A percentile compares a stretch with the other conserved stretches of the same genome.
These are phyloP conservation scores for Echinochloa phyllopogon DNA, from an alignment of 176 grass and related monocot species.

Conservation along the genomic window DNA sequence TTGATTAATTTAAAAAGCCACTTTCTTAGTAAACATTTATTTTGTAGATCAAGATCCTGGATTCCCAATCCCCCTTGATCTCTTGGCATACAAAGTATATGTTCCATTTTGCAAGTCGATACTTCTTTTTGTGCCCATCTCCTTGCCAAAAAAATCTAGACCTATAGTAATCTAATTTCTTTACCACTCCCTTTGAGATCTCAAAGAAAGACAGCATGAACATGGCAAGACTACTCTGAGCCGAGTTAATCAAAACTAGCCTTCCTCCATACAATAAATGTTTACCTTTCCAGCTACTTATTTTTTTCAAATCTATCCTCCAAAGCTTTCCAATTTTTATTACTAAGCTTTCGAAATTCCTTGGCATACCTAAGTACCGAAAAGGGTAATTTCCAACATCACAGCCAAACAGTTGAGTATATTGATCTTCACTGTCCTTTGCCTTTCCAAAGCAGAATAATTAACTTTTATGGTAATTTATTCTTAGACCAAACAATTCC, in stretches of 20 bases:
- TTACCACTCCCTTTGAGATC: background rate
- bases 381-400: no score
- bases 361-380: background rate
- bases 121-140: background rate
- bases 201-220: background rate
- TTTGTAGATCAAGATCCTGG: no score
- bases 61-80: no score
- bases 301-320: background rate
- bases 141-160: background rate
- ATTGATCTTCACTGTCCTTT: background rate
- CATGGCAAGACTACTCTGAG: background rate
- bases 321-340: no score
- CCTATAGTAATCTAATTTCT: background rate
- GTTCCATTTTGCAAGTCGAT: background rate
- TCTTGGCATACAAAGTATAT: no score
- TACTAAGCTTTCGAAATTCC: background rate
- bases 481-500: background rate
- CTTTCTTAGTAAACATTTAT: no score
- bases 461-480: background rate
- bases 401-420: no score
- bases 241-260: background rate
- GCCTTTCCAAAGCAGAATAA: background rate
- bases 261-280: background rate
- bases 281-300: background rate
- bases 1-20: no score